Evolutionary conservation across 805 yeast species (phyloP).

Genomic region (Wickerhamiella azymoides): DNA sequence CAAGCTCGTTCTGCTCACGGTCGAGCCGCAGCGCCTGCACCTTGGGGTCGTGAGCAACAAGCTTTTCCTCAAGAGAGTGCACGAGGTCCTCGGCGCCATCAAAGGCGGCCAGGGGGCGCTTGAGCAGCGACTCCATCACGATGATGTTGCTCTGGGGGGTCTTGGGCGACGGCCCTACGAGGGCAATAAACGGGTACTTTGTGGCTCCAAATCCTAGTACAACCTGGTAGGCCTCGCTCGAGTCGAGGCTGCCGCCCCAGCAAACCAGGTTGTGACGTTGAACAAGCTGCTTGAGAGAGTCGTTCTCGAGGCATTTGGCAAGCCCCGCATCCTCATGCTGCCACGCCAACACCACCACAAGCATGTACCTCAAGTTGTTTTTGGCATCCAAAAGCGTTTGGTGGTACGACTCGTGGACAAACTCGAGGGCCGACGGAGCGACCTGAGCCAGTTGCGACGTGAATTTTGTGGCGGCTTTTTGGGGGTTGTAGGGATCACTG

Average conservation of each 20-base stretch:
- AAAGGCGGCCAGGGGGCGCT: constrained; percentile 32
- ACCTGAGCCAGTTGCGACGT: constrained; percentile 37
- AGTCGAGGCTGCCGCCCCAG: constrained; percentile 83
- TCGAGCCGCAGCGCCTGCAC: constrained; percentile 49
- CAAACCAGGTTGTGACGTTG: constrained; percentile 41
- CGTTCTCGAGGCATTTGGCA: constrained; percentile 40
- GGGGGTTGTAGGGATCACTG: constrained; percentile 33
- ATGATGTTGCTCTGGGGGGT: constrained; percentile 29
- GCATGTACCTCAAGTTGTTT: constrained; percentile 52
- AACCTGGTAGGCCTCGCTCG: constrained; percentile 72
- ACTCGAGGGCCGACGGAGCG: constrained; percentile 6
- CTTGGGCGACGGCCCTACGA: constrained; percentile 51
- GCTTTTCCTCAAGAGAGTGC: constrained; percentile 32
- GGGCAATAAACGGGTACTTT: constrained; percentile 68
- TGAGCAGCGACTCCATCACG: constrained; percentile 44
- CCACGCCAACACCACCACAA: constrained; percentile 60
- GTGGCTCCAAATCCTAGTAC: constrained; percentile 61
- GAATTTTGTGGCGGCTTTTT: constrained; percentile 39
- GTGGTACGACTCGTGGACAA: constrained; percentile 61
- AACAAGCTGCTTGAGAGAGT: constrained; percentile 31
- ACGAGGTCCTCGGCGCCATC: constrained; percentile 21
- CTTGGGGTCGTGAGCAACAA: constrained; percentile 46
- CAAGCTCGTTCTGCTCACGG: constrained; percentile 40
- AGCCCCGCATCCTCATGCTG: constrained; percentile 49
- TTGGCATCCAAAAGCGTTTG: constrained; percentile 63